Evolutionary conservation across 257 asterid genomes (phyloP).

Genomic region (Paulownia fortunei): DNA sequence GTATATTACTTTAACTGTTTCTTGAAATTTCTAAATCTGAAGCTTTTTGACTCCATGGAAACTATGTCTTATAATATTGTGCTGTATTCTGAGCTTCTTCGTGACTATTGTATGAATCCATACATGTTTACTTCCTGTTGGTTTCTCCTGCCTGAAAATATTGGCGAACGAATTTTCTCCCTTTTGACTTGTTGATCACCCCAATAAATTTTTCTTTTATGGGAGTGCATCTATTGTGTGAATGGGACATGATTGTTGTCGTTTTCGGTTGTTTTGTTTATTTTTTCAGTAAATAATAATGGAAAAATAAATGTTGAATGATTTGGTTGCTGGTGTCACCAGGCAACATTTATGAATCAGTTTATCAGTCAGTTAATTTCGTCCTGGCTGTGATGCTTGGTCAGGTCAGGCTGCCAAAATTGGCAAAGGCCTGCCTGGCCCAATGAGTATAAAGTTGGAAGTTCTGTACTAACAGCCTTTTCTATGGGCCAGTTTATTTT

Average conservation of each 20-base stretch:
- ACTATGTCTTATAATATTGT: neutral
- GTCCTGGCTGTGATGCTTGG: no score
- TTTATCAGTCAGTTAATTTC: no score
- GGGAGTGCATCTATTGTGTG: no score
- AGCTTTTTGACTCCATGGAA: neutral
- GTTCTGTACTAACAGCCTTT: neutral
- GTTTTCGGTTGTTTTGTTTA: no score
- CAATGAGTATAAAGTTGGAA: neutral
- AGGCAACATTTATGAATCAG: neutral
- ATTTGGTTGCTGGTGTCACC: neutral
- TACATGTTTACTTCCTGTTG: neutral
- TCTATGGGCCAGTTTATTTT: neutral
- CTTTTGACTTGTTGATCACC: neutral
- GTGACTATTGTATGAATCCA: neutral
- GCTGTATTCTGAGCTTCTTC: neutral
- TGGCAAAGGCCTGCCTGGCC: neutral
- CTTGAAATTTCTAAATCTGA: neutral
- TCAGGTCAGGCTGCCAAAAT: neutral
- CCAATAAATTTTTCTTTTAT: no score
- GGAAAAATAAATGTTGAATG: neutral
- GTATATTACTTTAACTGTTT: neutral
- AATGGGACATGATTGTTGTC: no score
- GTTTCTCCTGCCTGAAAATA: neutral
- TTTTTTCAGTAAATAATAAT: neutral
- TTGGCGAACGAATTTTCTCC: neutral